These are phyloP conservation scores for Clarireedia homoeocarpa DNA, from an alignment of 2,329 filamentous ascomycete genomes.

Conservation along the genomic window DNA sequence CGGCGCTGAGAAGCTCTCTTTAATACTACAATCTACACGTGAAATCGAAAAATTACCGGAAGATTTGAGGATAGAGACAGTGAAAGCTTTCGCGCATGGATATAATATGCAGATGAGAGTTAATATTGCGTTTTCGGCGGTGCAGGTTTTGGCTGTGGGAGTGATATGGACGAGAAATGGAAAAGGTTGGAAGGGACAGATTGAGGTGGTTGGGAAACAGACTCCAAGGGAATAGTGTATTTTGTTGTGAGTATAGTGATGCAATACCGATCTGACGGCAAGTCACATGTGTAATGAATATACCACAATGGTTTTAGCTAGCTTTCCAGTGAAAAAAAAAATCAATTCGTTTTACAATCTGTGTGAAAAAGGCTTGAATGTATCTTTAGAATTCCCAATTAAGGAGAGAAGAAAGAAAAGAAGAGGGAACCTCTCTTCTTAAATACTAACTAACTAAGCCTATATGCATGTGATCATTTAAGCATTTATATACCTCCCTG, in stretches of 20 bases:
- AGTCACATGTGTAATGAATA: too few relatives aligned
- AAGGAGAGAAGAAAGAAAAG: too few relatives aligned
- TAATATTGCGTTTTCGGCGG: not conserved
- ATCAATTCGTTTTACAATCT: too few relatives aligned
- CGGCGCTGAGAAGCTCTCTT: not conserved
- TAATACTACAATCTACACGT: not conserved
- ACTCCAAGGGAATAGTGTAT: not conserved
- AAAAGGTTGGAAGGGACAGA: not conserved
- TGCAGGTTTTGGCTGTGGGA: not conserved
- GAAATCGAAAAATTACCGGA: not conserved
- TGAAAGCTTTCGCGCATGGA: not conserved
- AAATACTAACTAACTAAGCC: too few relatives aligned
- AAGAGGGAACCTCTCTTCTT: too few relatives aligned
- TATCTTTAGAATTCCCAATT: too few relatives aligned
- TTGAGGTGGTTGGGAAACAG: not conserved
- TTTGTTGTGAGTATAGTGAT: not conserved
- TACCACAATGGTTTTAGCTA: too few relatives aligned
- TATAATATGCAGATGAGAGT: not conserved
- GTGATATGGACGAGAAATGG: not conserved
- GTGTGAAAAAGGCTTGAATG: too few relatives aligned
- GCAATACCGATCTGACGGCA: not conserved
- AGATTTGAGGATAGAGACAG: not conserved
- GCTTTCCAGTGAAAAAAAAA: too few relatives aligned
- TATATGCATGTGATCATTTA: too few relatives aligned
- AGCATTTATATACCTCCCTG: too few relatives aligned